Evolutionary conservation across 371 early-diverging fungal genomes (phyloP), one percentile per base, ranked within the genome.

Genomic region (Mortierella sp.): DNA sequence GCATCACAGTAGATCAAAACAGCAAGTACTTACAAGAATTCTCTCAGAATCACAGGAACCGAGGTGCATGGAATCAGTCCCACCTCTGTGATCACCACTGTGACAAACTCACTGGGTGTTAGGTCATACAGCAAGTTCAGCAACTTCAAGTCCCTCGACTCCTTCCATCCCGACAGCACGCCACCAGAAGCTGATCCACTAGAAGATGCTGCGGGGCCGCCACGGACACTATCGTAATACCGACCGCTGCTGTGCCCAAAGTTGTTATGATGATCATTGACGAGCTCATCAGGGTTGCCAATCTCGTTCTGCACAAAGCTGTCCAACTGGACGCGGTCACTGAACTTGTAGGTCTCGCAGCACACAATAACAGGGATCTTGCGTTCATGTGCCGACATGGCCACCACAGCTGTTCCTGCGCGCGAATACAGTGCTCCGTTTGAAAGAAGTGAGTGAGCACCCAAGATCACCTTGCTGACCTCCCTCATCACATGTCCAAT

Each of bases 301-400:
- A 98, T 84, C 79, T 98, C 99, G 79, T 99, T 98, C 90, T 88
- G 88, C 2, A 97, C 97, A 73, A 97, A 91, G 3, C 97, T 94
- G 80, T 98, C 99, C 24, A 99, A 85, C 72, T 96, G 94, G 21
- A 95, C 92, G 14, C 90, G 86, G 48, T 97, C 95, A 54, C 91
- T 90, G 70, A 98, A 98, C 83, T 99, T 99, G 84, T 96, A 97
- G 1, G 93, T 94, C 80, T 97, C 98, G 79, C 98, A 96, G 62
- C 92, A 88, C 12, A 96, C 96, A 83, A 99, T 94, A 19, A 98
- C 96, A 2, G 98, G 98, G 24, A 98, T 88, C 69, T 93, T 90
- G 60, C 86, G 88, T 47, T 93, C 91, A 62, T 91, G 87, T 0
- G 97, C 98, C 31, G 93, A 87, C 91, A 96, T 91, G 5, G 95